A percentile compares a stretch with the other conserved stretches of the same genome.
Conservation (phyloP, 2,329 filamentous ascomycete genomes). For the Trichophaea hybrida region DNA sequence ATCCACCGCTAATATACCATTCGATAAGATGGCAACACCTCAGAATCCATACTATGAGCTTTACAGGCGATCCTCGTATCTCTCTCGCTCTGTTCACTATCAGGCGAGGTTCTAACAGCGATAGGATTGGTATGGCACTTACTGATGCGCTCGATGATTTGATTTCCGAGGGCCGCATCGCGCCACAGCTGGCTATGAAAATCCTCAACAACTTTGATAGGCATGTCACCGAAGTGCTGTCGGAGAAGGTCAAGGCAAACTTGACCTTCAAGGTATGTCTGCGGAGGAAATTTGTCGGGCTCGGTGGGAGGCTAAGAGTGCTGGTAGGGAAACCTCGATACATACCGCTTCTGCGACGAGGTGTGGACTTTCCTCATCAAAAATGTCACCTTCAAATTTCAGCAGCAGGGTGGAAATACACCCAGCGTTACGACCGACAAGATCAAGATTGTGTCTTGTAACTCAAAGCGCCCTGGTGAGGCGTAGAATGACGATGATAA, state of each 20-base stretch:
- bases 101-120: constrained; percentile 15
- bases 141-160: constrained; percentile 95
- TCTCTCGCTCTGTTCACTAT: constrained; percentile 17
- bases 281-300: not conserved
- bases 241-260: constrained; percentile 81
- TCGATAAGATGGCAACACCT: not conserved
- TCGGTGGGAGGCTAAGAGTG: not conserved
- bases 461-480: constrained; percentile 65
- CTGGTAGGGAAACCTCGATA: constrained; percentile 77
- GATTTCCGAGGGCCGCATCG: constrained; percentile 86
- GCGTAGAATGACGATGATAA: constrained; percentile 27
- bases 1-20: too few relatives aligned
- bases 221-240: constrained; percentile 76
- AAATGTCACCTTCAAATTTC: constrained; percentile 97
- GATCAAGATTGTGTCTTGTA: constrained; percentile 97
- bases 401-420: constrained; percentile 43
- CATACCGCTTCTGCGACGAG: constrained; percentile 98
- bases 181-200: constrained; percentile 97
- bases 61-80: constrained; percentile 94
- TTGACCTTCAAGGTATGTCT: constrained; percentile 79
- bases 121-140: constrained; percentile 78
- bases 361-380: constrained; percentile 99
- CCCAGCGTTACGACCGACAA: constrained; percentile 68
- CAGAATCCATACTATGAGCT: constrained; percentile 65
- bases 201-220: constrained; percentile 92